Evolutionary conservation across 495 filamentous ascomycete species (phyloP), one percentile per base, ranked within the genome.

Genomic region (Aspergillus kassunensis): DNA sequence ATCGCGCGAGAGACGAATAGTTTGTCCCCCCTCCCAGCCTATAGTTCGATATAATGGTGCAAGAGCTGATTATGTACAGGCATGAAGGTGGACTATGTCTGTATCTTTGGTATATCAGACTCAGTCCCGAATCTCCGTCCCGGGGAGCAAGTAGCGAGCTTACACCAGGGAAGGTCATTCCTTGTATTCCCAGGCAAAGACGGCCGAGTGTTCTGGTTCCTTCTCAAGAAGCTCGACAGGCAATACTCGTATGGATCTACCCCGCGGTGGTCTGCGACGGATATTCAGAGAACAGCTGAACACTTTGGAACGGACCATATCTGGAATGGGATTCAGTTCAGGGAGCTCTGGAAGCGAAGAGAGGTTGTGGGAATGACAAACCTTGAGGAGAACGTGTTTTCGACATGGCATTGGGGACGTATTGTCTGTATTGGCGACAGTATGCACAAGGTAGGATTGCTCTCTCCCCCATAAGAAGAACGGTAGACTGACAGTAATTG

Each of bases 201-300:
- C 6, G 57, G 53, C 12, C 43, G 48, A 1, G 23, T 66, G 4
- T 58, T 50, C 30, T 67, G 61, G 61, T 68, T 58, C 16, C 25
- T 79, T 5, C 68, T 75, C 34, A 49, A 63, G 35, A 78, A 73
- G 45, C 48, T 77, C 13, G 68, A 70, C 35, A 51, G 68, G 44
- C 57, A 51, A 37, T 63, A 65, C 44, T 57, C 54, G 15, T 73
- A 68, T 39, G 60, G 63, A 5, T 54, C 72, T 45, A 64, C 64
- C 4, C 62, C 68, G 6, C 65, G 69, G 19, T 76, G 63, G 55
- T 68, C 51, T 6, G 6, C 25, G n/a, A 20, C 43, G 6, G 51
- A 56, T 24, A 44, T 40, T 6, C 34, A 49, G 1, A 19, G 12
- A 10, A 44, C 33, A 0, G 39, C 30, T 27, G 30, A 53, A 29